Evolutionary conservation across 2,329 filamentous ascomycete species (phyloP), one percentile per base, ranked within the genome.

Genomic region (Apiospora aurea): DNA sequence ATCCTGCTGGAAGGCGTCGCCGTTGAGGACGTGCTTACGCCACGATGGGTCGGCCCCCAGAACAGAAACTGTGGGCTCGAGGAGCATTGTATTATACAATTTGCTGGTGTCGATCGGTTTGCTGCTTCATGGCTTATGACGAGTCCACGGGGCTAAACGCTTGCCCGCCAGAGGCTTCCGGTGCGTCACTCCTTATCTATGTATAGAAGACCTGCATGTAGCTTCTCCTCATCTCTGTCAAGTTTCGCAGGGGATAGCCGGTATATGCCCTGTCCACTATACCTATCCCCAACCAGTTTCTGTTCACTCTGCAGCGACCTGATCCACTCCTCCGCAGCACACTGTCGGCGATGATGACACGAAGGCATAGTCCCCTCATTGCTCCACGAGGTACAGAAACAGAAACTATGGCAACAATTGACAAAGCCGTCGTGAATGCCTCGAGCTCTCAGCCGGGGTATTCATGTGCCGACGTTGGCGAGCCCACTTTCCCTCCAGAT

Each of bases 1-100:
- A 71, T 85, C 81, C 73, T 87, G 85, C 75, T 87, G 86, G 76
- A 86, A 87, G 0, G 85, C 82, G 70, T 86, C 82, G 57, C 84
- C 84, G 74, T 87, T 87, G 64, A 87, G 76, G 71, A 80, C 75
- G 75, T 77, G 80, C 47, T 72, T 76, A 70, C 82, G 81, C 72
- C 82, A 79, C 44, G 77, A 74, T 44, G 82, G 81, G 75, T 83
- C 82, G 14, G 72, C 75, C 44, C 81, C 82, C 67, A 84, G 76
- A 26, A 79, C 76, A 34, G 81, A 80, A 71, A 79, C 73, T 16
- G 71, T 71, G 18, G 82, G 82, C 11, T 80, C 72, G 4, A 76
- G 41, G 7, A 83, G 74, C 77, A 79, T 76, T 64, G 18, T 64
- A n/a, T 43, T 43, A 11, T 41, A 21, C 53, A 29, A 34, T 64